These are phyloP conservation scores for Trichosporon asahii DNA, from an alignment of 1,284 basidiomycete genomes.

Conservation along the genomic window DNA sequence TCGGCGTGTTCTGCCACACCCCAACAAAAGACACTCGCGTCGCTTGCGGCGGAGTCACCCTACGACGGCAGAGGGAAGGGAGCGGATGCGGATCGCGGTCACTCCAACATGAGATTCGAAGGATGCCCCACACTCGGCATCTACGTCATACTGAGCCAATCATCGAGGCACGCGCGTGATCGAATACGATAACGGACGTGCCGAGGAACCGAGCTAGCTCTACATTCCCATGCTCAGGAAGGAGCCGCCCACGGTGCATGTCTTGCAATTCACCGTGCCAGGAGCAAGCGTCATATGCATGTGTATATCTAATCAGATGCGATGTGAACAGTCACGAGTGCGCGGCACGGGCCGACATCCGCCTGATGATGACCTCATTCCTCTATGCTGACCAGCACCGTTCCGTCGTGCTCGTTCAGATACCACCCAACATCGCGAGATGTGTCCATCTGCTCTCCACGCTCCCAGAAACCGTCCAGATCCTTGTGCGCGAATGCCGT, in stretches of 20 bases:
- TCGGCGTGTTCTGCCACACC: background rate
- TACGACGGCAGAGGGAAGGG: background rate
- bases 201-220: background rate
- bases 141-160: background rate
- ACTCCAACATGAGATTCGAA: background rate
- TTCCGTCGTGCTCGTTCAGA: constrained; percentile 23
- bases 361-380: background rate
- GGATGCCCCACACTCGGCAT: background rate
- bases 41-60: background rate
- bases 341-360: background rate
- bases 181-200: background rate
- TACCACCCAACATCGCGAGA: constrained; percentile 26
- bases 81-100: too few species aligned
- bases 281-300: background rate
- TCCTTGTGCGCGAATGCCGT: constrained; percentile 15
- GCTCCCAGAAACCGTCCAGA: constrained; percentile 19
- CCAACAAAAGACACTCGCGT: background rate
- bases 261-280: background rate
- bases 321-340: background rate
- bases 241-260: background rate
- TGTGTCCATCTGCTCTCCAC: constrained; percentile 24
- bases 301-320: background rate
- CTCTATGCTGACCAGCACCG: background rate
- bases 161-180: background rate
- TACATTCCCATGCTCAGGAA: background rate